Evolutionary conservation across 768 basidiomycete genomes (phyloP), one percentile per base, ranked within the genome.

Genomic region (Termitomyces sp.): DNA sequence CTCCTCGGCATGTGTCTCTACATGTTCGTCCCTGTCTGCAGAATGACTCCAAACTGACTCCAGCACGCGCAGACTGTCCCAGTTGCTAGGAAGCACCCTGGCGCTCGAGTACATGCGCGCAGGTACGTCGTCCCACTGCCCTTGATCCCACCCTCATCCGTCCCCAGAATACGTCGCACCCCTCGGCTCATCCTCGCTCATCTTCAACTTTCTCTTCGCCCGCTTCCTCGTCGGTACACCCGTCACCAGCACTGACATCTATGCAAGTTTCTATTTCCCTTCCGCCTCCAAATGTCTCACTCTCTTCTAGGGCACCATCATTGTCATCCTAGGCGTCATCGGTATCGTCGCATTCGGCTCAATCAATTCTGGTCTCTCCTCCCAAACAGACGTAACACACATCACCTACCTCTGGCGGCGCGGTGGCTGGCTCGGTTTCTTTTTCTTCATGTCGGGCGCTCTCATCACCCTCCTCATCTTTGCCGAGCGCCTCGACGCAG

Each of bases 131-230:
- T 46, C 6, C 12, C 35, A 20, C 53, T 13, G 39, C n/a, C 42
- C 32, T n/a, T 20, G 2, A 22, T 57, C 38, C 46, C 18, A 3
- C 28, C 9, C 40, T 57, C 57, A 59, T 61, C 3, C 33, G 28
- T 56, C 7, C 59, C 16, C 74, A 86, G 92, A 96, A 85, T 98
- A 97, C 73, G 96, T 98, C 59, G 96, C 96, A 1, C 96, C 96
- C 2, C 83, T 98, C 4, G 96, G 96, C 15, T 94, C 93, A 0
- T 91, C 94, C 12, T 92, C 94, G 13, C 85, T 98, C 63, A 87
- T 98, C 59, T 98, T 98, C 79, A 98, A 98, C 73, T 96, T 97
- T 71, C 79, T 97, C 40, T 96, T 97, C 72, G 96, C 96, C 40
- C 86, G 90, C 66, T 90, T 94, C 69, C 82, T 94, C 61, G 89